Evolutionary conservation across 371 early-diverging fungal species (phyloP), one percentile per base, ranked within the genome.

Genomic region (Syncephalastrum racemosum): DNA sequence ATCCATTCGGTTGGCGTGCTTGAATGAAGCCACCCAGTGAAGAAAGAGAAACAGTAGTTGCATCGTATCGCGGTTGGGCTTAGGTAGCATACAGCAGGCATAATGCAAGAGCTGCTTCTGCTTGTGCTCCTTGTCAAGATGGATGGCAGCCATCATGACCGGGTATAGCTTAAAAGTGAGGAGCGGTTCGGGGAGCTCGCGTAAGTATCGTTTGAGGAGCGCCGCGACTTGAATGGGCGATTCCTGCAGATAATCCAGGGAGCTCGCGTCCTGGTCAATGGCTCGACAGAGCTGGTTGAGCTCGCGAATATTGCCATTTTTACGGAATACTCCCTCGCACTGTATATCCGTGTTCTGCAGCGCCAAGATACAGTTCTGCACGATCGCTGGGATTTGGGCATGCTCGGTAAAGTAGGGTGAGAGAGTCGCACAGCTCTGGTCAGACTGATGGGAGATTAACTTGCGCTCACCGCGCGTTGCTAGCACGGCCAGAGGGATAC

Each of bases 111-210:
- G 79, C 48, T 73, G 63, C 55, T 79, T 83, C 7, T 85, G 63
- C 15, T 64, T 60, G 0, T 52, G 67, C 43, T 63, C 75, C 47
- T 75, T 75, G 25, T 73, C 70, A 53, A 84, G 65, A 87, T 89
- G 42, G 18, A 58, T 54, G 25, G 90, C 83, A 2, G 77, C 72
- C 31, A 94, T 68, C 64, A 98, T 94, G 16, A 96, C 65, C 13
- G 83, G 77, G 63, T 93, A 87, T 46, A 97, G 74, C 60, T 88
- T 83, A 69, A 86, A 93, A 6, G 97, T 93, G 56, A 98, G 70
- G 19, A 98, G 71, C 2, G 98, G 98, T 48, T 98, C 97, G 0
- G 98, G 97, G 53, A 97, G 59, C 44, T 96, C 95, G n/a, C 97
- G 86, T 58, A 97, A 66, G 59, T 92, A 98, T 67, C 92, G 92